Conservation (phyloP, 2,329 filamentous ascomycete species). For the Aspergillus awamori region DNA sequence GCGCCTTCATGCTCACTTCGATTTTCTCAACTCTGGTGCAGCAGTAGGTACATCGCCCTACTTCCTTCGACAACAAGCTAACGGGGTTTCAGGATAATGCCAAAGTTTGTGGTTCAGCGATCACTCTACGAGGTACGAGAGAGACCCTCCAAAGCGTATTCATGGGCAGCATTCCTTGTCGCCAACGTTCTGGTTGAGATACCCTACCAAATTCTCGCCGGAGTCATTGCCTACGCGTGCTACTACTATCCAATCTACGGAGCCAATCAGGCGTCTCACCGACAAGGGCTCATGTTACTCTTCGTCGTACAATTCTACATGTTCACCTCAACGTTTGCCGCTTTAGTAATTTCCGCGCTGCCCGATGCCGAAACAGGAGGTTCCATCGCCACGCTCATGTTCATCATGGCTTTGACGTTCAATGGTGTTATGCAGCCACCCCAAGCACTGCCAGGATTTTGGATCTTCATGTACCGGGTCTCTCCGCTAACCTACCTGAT, state of each 20-base stretch:
- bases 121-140: conserved; percentile 83
- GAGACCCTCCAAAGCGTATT: conserved; percentile 80
- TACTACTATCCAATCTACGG: conserved; percentile 81
- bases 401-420: conserved; percentile 74
- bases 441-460: conserved; percentile 68
- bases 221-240: conserved; percentile 73
- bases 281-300: conserved; percentile 78
- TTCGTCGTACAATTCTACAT: conserved; percentile 74
- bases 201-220: conserved; percentile 77
- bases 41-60: conserved; percentile 40
- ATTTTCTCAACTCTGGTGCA: conserved; percentile 59
- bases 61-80: conserved; percentile 47
- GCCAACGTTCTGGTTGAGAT: conserved; percentile 82
- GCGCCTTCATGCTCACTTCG: conserved; percentile 74
- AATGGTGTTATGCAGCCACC: conserved; percentile 70
- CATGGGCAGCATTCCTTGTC: conserved; percentile 83
- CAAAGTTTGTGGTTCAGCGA: conserved; percentile 80
- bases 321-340: conserved; percentile 79
- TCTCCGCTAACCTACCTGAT: conserved; percentile 84
- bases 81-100: conserved; percentile 59
- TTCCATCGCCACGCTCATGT: conserved; percentile 74
- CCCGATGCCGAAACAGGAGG: conserved; percentile 74
- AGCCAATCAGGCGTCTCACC: conserved; percentile 64
- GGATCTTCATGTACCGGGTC: conserved; percentile 82
- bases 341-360: conserved; percentile 75